phyloP scores from a whole-genome alignment of 129 eudicot species.

The Apium graveolens region DNA sequence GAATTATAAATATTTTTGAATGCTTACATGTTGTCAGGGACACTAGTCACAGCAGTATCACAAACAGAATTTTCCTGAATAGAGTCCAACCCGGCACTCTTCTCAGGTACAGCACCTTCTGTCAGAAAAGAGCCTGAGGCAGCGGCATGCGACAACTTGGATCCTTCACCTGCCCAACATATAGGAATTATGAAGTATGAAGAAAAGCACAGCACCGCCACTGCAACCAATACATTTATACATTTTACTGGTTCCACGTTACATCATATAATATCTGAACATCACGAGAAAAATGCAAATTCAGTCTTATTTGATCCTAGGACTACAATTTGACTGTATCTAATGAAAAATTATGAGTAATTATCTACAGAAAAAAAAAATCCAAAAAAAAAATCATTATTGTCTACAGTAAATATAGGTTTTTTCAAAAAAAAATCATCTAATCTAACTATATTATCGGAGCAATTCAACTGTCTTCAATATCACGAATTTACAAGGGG shows the following conservation, averaged over 20 bases:
- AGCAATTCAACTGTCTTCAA: background rate
- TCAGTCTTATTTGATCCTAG: background rate
- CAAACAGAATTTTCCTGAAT: slow-evolving; percentile 17
- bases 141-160: slow-evolving; percentile 20
- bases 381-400: no score
- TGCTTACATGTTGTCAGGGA: slow-evolving; percentile 40
- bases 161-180: slow-evolving; percentile 29
- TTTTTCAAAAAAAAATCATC: background rate
- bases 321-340: background rate
- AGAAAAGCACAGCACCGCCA: background rate
- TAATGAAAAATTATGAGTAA: background rate
- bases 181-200: slow-evolving; percentile 7
- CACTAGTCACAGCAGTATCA: slow-evolving; percentile 18
- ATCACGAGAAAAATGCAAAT: background rate
- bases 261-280: background rate
- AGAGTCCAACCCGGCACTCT: slow-evolving; percentile 22
- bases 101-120: slow-evolving; percentile 24
- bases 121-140: slow-evolving; percentile 28
- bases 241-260: slow-evolving; percentile 1
- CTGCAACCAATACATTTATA: background rate
- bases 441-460: background rate
- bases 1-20: background rate
- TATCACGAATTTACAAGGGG: background rate
- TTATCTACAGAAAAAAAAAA: background rate
- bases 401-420: no score